phyloP scores from a whole-genome alignment of 306 rosid genomes.

The Luffa aegyptiaca region DNA sequence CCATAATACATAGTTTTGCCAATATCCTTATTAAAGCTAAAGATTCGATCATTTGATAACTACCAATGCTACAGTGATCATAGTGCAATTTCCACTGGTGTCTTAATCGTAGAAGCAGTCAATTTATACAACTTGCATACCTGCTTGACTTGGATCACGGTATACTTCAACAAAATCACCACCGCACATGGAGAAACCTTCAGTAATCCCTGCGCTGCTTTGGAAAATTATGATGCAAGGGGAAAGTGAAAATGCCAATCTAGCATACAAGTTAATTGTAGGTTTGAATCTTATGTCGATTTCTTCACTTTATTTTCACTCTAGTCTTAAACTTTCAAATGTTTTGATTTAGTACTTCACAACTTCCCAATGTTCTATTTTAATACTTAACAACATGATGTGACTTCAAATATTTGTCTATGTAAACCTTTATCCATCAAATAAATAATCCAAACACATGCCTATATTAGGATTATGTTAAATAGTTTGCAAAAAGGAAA shows the following conservation, averaged over 20 bases:
- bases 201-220: slow-evolving; percentile 91
- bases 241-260: not conserved
- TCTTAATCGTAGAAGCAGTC: not conserved
- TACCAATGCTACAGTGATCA: not conserved
- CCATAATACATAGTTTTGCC: not conserved
- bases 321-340: not conserved
- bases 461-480: not conserved
- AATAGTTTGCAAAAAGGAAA: not conserved
- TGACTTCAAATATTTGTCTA: not conserved
- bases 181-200: slow-evolving; percentile 98
- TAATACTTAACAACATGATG: not conserved
- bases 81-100: not conserved
- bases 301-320: not conserved
- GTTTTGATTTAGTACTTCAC: not conserved
- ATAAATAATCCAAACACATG: not conserved
- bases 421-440: not conserved
- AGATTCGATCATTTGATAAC: not conserved
- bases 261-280: not conserved
- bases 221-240: slow-evolving; percentile 7
- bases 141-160: slow-evolving; percentile 67
- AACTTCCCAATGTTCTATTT: not conserved
- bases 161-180: slow-evolving; percentile 97
- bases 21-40: not conserved
- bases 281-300: not conserved
- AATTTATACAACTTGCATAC: slow-evolving; percentile 24